Percentiles rank a stretch among this genome's conserved stretches.
These are phyloP conservation scores for Senna tora DNA, from an alignment of 306 rosid genomes.

Conservation along the genomic window DNA sequence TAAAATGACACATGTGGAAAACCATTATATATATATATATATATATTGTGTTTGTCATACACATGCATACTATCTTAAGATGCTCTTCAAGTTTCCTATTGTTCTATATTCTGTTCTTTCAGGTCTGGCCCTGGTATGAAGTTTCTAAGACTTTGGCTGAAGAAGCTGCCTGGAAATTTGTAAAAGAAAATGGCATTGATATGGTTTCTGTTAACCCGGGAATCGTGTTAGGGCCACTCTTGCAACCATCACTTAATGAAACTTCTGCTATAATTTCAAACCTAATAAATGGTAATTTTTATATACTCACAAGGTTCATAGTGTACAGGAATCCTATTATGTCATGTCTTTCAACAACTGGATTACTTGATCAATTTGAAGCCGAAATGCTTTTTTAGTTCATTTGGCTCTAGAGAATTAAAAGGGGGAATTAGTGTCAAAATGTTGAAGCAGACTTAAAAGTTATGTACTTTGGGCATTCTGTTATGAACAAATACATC, in stretches of 20 bases:
- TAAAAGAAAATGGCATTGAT: conserved; percentile 69
- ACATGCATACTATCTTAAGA: not conserved
- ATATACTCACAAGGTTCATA: not conserved
- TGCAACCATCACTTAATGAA: conserved; percentile 74
- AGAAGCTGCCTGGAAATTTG: conserved; percentile 90
- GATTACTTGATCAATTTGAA: no score
- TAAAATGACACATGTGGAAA: no score
- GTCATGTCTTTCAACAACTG: no score
- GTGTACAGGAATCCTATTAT: no score
- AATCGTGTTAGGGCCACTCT: conserved; percentile 78
- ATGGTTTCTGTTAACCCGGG: conserved; percentile 72
- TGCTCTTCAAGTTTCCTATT: conserved; percentile 13
- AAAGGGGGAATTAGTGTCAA: no score
- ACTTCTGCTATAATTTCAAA: conserved; percentile 58
- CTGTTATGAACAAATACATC: no score
- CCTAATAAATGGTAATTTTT: conserved; percentile 61
- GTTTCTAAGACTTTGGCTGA: conserved; percentile 90
- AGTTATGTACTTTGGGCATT: no score
- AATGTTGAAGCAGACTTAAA: no score
- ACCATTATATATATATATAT: no score
- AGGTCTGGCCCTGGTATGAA: conserved; percentile 79
- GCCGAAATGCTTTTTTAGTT: no score
- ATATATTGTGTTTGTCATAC: no score
- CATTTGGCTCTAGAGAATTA: no score
- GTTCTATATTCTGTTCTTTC: conserved; percentile 28